These are phyloP conservation scores for Tuber indicum DNA, from an alignment of 495 filamentous ascomycete genomes.

Conservation along the genomic window DNA sequence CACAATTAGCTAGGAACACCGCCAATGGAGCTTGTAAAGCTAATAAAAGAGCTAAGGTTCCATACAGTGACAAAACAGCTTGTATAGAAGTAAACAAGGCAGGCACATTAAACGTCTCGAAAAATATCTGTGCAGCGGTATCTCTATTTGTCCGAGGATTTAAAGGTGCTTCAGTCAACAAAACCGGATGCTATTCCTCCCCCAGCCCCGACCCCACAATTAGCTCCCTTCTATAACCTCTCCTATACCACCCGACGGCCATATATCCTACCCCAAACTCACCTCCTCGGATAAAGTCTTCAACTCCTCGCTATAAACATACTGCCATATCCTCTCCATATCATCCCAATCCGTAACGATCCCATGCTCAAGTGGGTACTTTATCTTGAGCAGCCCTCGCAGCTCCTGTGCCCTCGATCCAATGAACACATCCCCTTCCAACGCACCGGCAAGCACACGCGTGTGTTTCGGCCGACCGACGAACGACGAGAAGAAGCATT, in stretches of 20 bases:
- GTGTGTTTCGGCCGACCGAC: conserved; percentile 95
- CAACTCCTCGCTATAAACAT: conserved; percentile 97
- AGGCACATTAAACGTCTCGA: conserved; percentile 99
- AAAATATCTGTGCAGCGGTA: conserved; percentile 99
- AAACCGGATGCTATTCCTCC: conserved; percentile 75
- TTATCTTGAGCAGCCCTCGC: conserved; percentile 97
- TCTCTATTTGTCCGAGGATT: conserved; percentile 99
- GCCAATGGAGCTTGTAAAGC: neutral
- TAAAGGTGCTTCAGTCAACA: conserved; percentile 98
- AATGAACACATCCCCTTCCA: conserved; percentile 97
- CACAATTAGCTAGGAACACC: neutral
- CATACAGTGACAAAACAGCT: conserved; percentile 83
- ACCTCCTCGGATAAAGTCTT: conserved; percentile 97
- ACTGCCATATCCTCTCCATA: conserved; percentile 99
- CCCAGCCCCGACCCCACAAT: conserved; percentile 17
- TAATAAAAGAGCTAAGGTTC: conserved; percentile 21
- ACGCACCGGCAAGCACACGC: conserved; percentile 87
- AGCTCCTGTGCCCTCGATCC: conserved; percentile 65
- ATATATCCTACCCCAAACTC: conserved; percentile 31
- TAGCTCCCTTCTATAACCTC: conserved; percentile 19
- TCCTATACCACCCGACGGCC: conserved; percentile 7
- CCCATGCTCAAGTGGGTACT: conserved; percentile 99
- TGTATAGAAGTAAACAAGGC: conserved; percentile 99
- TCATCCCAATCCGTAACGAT: conserved; percentile 99
- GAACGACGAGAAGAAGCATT: conserved; percentile 96